Evolutionary conservation across 129 eudicot species (phyloP), one percentile per base, ranked within the genome.

Genomic region (Glebionis coronaria): DNA sequence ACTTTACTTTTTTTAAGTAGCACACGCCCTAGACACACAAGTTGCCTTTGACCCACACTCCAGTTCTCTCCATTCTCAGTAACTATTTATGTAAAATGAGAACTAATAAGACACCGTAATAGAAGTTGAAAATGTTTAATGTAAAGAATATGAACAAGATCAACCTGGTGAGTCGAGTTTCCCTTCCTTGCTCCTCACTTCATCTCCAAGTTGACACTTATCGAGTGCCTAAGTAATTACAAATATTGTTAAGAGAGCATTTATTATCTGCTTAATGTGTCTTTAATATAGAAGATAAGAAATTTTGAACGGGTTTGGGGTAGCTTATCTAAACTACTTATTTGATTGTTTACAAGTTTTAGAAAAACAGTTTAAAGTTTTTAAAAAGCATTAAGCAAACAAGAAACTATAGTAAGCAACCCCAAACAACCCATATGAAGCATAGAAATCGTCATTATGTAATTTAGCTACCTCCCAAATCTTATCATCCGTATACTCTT

Each of bases 141-240:
- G 31, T 23, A 40, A 25, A 71, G 52, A 63, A 60, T 23, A 51
- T 53, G 60, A 44, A 44, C 47, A 20, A 23, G 25, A 23, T 23
- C 25, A 23, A 1, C 98, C 96, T 80, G 81, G 45, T 47, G 96
- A 82, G 63, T n/a, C 91, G 15, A 92, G 96, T 76, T 82, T 92
- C 23, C 73, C 89, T 52, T 85, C 84, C 73, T 92, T 92, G 56
- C 74, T 88, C 65, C 96, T 78, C 54, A 92, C 98, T 80, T 88
- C 96, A 50, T 88, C 89, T 6, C 95, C 98, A 56, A 92, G 85
- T 62, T 92, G 98, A 73, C 98, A 92, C 59, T 88, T 92, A n/a
- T 0, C 88, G 96, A 62, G n/a, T 76, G 90, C 97, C n/a, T 91
- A 63, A 62, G 42, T 35, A 35, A 49, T 14, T 35, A 66, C 65